Evolutionary conservation across 2,329 filamentous ascomycete genomes (phyloP), one percentile per base, ranked within the genome.

Genomic region (Orbilia quercus): DNA sequence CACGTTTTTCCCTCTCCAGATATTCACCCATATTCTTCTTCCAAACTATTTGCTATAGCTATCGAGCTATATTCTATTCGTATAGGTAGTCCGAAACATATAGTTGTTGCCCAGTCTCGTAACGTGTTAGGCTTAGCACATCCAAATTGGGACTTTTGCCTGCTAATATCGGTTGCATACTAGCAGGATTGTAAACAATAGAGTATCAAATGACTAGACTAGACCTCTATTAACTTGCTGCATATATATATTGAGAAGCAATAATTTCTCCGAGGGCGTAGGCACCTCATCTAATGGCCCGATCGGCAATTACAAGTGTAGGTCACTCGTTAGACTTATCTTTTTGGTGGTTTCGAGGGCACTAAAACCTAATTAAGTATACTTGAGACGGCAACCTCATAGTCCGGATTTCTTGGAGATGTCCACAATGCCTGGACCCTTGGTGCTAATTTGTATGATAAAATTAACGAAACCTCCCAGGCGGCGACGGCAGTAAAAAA

Each of bases 401-500:
- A 23, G 18, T 45, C 53, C 44, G 36, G 53, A 44, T 64, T 48
- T 64, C 25, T 54, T 64, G 23, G 18, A 20, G 23, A 34, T 18
- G 22, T 25, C 23, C 47, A 25, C 23, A 31, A 25, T 31, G 25
- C 59, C n/a, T 64, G 38, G 34, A 23, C 36, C 9, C 31, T 25
- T 44, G 44, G 38, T 57, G 36, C 48, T 53, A 40, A 50, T 14
- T 51, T 18, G 45, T 48, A 42, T 16, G n/a, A 20, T 31, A 28
- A 31, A 31, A 60, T 64, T 64, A 45, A 38, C 42, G 51, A 66
- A 66, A 66, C 18, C 54, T 25, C 16, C 51, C 62, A 38, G 50
- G 50, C 62, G 42, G 62, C 62, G 62, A 66, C 62, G 62, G 62
- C 62, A 50, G 38, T 50, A 47, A 66, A 64, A 48, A 47, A 66